Percentiles rank a stretch among this genome's conserved stretches.
Conservation (phyloP, 345 rosid species). For the Ricinus communis region DNA sequence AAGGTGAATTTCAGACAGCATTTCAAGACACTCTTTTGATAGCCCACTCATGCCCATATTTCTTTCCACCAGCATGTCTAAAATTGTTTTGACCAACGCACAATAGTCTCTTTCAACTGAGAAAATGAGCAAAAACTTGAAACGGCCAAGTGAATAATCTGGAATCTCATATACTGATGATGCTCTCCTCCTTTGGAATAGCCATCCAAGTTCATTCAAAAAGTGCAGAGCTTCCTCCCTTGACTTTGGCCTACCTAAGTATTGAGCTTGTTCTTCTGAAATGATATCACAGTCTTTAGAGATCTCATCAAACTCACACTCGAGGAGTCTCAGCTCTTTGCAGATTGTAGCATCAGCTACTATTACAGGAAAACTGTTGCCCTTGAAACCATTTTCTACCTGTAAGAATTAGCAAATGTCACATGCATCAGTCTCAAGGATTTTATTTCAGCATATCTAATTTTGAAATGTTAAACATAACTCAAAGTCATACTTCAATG, state of each 20-base stretch:
- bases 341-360: constrained; percentile 78
- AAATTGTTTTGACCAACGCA: constrained; percentile 55
- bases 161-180: constrained; percentile 33
- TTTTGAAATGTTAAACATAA: constrained; percentile 1
- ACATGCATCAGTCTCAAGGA: constrained; percentile 6
- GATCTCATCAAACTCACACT: constrained; percentile 56
- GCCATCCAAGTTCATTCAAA: constrained; percentile 94
- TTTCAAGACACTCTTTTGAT: constrained; percentile 47
- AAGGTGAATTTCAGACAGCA: constrained; percentile 65
- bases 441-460: constrained; percentile 1
- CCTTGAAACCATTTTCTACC: constrained; percentile 90
- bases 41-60: constrained; percentile 41
- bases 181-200: constrained; percentile 59
- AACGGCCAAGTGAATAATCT: constrained; percentile 55
- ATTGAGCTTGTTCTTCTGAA: constrained; percentile 45
- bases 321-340: constrained; percentile 71
- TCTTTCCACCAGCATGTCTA: constrained; percentile 62
- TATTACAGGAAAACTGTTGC: constrained; percentile 77
- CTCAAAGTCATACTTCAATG: constrained; percentile 60
- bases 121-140: constrained; percentile 67
- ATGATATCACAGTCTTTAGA: constrained; percentile 33
- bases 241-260: constrained; percentile 45
- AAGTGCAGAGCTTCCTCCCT: constrained; percentile 69
- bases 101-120: constrained; percentile 76
- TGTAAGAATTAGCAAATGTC: constrained; percentile 32